Base-by-base conservation (phyloP, 495 filamentous ascomycete genomes). In the Talaromyces wortmannii region DNA sequence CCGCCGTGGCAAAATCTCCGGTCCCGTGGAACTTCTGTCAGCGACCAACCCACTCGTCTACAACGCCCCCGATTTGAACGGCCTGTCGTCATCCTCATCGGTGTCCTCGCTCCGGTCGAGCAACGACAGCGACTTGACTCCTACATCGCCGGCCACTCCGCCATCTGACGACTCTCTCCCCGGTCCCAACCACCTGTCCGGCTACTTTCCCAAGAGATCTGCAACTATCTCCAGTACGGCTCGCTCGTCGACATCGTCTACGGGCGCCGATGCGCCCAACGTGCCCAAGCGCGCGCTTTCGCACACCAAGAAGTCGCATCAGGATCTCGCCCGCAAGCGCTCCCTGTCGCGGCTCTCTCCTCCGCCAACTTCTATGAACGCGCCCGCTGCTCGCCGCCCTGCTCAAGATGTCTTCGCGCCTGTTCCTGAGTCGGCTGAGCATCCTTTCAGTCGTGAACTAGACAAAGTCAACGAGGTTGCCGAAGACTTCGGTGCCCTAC, bases 21-120 rank as follows among this genome's bases (percentile, higher is more conserved):
- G 78, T 10, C 94, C 94, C 3, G 78, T 97, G 47, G 85, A 89
- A 67, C 77, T 98, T 45, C 71, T 96, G 30, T 95, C 92, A 16
- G 96, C 95, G 4, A 97, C 95, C 55, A 98, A 97, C 67, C 90
- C 92, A 84, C 85, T 96, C 15, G 88, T 89, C 15, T 96, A 94
- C 78, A 91, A 92, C 63, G 91, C 94, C 10, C 95, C 94, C 29
- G 86, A 91, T 65, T 79, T 90, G 59, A 79, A 74, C 60, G 81
- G 77, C 5, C 76, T 58, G 46, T 65, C 76, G 56, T 69, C 75
- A 30, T 71, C 79, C 0, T 78, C 82, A 1, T 84, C 86, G 0
- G 74, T 79, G 7, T 76, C 79, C 23, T 82, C 77, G 6, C 65
- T 79, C 51, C 69, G 67, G 32, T 84, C 83, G 23, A 73, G 71